Percentiles rank a stretch among this genome's conserved stretches.
phyloP scores from a whole-genome alignment of 2,329 filamentous ascomycete species.

The Pseudonectria foliicola region DNA sequence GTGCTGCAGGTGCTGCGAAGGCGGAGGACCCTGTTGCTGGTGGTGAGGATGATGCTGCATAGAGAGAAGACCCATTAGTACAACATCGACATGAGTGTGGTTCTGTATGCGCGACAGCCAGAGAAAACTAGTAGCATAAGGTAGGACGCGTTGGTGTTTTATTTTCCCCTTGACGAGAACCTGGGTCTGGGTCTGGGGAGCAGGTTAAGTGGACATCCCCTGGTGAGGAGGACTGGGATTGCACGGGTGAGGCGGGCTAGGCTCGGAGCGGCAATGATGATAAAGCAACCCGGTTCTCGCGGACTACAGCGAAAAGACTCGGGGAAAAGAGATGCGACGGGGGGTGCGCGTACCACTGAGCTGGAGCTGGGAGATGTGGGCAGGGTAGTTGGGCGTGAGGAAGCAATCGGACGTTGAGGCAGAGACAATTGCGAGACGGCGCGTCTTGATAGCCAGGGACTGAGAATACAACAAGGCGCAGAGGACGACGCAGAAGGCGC shows the following conservation, averaged over 20 bases:
- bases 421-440: neutral
- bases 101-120: slow-evolving; percentile 24
- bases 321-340: slow-evolving; percentile 14
- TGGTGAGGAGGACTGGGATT: slow-evolving; percentile 40
- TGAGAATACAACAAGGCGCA: slow-evolving; percentile 1
- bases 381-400: slow-evolving; percentile 7
- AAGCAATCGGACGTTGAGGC: neutral
- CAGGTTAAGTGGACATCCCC: slow-evolving; percentile 31
- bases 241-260: slow-evolving; percentile 42
- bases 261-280: slow-evolving; percentile 35
- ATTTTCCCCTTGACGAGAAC: slow-evolving; percentile 39
- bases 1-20: slow-evolving; percentile 60
- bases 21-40: slow-evolving; percentile 64
- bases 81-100: slow-evolving; percentile 29
- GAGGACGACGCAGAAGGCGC: no score
- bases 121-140: slow-evolving; percentile 32
- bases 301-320: slow-evolving; percentile 20
- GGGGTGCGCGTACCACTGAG: slow-evolving; percentile 26
- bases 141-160: slow-evolving; percentile 45
- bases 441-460: neutral
- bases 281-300: slow-evolving; percentile 30
- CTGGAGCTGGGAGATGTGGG: slow-evolving; percentile 11
- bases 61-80: slow-evolving; percentile 55
- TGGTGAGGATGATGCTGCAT: slow-evolving; percentile 73
- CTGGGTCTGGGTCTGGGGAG: slow-evolving; percentile 40